phyloP scores from a whole-genome alignment of 345 rosid genomes.

The Balakata baccata region DNA sequence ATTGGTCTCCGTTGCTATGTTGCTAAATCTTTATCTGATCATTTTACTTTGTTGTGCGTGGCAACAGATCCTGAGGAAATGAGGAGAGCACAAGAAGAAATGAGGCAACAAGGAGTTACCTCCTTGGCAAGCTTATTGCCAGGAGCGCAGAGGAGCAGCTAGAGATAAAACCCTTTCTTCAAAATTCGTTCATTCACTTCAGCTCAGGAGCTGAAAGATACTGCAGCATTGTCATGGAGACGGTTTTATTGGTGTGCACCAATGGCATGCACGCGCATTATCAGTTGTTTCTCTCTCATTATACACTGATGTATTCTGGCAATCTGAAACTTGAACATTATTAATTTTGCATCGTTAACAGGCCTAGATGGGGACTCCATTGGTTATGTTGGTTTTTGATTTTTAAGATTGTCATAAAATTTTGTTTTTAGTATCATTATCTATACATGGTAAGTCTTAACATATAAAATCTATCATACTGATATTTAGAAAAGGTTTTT shows the following conservation, averaged over 20 bases:
- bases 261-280: background rate
- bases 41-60: constrained; percentile 16
- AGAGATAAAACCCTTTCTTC: background rate
- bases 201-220: constrained; percentile 5
- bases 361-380: background rate
- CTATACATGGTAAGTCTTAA: no score
- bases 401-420: background rate
- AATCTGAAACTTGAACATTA: background rate
- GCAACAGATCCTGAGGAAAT: constrained; percentile 90
- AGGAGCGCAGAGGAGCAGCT: constrained; percentile 31
- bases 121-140: constrained; percentile 77
- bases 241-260: background rate
- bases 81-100: constrained; percentile 83
- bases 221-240: background rate
- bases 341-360: background rate
- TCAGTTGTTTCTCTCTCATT: no score
- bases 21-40: background rate
- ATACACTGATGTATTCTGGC: background rate
- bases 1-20: background rate
- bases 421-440: background rate
- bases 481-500: no score
- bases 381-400: background rate
- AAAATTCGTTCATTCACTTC: background rate
- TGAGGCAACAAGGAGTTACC: constrained; percentile 95
- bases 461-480: no score